phyloP scores from a whole-genome alignment of 2,329 filamentous ascomycete genomes.

The Pseudocercospora cruenta region DNA sequence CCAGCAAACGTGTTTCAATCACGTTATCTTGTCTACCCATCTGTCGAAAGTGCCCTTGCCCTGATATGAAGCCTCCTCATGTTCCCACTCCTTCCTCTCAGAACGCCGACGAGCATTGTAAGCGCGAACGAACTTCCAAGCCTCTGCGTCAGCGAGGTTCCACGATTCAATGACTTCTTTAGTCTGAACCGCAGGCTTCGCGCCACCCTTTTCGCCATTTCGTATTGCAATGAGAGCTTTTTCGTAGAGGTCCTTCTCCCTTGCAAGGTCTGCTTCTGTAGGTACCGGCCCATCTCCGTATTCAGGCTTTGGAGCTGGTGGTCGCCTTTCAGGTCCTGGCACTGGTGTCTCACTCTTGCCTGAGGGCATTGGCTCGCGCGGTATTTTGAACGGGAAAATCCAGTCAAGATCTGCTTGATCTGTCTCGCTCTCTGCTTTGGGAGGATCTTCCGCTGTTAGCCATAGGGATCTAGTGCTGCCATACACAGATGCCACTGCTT shows the following conservation, averaged over 20 bases:
- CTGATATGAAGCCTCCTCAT: slow-evolving; percentile 67
- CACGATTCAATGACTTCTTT: slow-evolving; percentile 54
- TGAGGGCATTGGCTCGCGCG: slow-evolving; percentile 58
- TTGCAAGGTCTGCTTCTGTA: slow-evolving; percentile 56
- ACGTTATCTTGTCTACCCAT: slow-evolving; percentile 37
- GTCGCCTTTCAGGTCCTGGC: slow-evolving; percentile 60
- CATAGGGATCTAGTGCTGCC: slow-evolving; percentile 71
- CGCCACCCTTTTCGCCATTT: slow-evolving; percentile 16
- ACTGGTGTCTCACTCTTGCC: slow-evolving; percentile 62
- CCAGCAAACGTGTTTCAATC: neutral
- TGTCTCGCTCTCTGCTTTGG: slow-evolving; percentile 41
- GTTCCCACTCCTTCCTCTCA: slow-evolving; percentile 70
- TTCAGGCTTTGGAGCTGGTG: slow-evolving; percentile 50
- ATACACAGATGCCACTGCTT: slow-evolving; percentile 72
- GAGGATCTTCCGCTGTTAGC: slow-evolving; percentile 71
- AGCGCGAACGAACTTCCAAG: slow-evolving; percentile 74
- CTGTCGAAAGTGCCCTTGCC: slow-evolving; percentile 54
- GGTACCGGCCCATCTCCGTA: slow-evolving; percentile 57
- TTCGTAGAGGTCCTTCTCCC: slow-evolving; percentile 61
- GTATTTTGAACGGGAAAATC: slow-evolving; percentile 84
- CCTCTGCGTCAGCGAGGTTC: slow-evolving; percentile 72
- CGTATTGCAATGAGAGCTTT: slow-evolving; percentile 30
- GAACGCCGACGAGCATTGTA: slow-evolving; percentile 65
- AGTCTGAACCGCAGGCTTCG: slow-evolving; percentile 32
- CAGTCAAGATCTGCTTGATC: slow-evolving; percentile 72